phyloP scores from a whole-genome alignment of 2,329 filamentous ascomycete species.

The Sporothrix phasma region DNA sequence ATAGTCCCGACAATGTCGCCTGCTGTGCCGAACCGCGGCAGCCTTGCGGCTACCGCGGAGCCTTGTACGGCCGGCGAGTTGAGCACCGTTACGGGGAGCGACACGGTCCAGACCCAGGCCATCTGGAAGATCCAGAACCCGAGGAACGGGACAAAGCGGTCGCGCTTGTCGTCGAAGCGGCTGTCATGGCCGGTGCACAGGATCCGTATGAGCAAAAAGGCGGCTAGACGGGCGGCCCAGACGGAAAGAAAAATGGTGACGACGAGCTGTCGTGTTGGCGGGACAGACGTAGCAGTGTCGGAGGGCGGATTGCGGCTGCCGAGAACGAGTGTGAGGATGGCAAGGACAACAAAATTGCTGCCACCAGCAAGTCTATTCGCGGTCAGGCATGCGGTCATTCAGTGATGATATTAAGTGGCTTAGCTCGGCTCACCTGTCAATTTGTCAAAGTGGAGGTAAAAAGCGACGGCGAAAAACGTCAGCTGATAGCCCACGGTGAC shows the following conservation, averaged over 20 bases:
- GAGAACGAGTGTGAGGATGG: constrained; percentile 54
- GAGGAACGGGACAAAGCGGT: constrained; percentile 61
- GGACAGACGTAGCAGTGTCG: not conserved
- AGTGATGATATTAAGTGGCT: not conserved
- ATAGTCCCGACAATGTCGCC: constrained; percentile 56
- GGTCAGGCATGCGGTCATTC: not conserved
- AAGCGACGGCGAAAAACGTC: constrained; percentile 59
- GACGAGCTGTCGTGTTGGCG: constrained; percentile 48
- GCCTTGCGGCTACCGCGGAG: constrained; percentile 32
- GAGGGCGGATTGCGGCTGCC: constrained; percentile 36
- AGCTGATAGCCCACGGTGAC: constrained; percentile 61
- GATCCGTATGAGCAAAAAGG: constrained; percentile 59
- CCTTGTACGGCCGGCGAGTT: constrained; percentile 55
- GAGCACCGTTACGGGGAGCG: constrained; percentile 56
- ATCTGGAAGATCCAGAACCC: constrained; percentile 64
- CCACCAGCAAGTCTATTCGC: constrained; percentile 52
- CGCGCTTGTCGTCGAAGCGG: constrained; percentile 62
- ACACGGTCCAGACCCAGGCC: constrained; percentile 63
- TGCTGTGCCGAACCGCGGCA: constrained; percentile 48
- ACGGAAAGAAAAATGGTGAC: constrained; percentile 53
- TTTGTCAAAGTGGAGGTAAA: constrained; percentile 59
- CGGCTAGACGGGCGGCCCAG: constrained; percentile 56
- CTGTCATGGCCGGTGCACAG: constrained; percentile 61
- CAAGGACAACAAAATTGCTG: constrained; percentile 57
- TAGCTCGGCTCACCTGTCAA: constrained; percentile 40